Evolutionary conservation across 192 early-diverging fungal genomes (phyloP), one percentile per base, ranked within the genome.

Genomic region (Coemansia biformis): DNA sequence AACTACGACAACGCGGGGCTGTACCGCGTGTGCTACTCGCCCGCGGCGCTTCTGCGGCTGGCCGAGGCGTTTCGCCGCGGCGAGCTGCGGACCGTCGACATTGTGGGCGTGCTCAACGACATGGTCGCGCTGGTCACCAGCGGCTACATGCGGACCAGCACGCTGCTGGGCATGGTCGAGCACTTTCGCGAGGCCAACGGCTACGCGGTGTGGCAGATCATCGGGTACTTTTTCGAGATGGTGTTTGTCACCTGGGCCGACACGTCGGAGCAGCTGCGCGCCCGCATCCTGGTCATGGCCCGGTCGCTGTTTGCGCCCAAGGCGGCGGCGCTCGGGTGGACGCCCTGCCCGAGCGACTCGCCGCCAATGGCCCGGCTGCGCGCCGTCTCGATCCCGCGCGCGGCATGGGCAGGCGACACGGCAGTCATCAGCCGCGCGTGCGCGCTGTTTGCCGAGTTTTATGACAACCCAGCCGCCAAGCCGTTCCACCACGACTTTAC

Each of bases 21-120:
- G 45, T 98, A 86, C 77, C 83, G 96, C 21, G 92, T 94, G 3
- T 79, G 84, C 17, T 89, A 89, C 50, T 75, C 84, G 23, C 50
- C 71, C 19, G 54, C 75, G 5, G 67, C 77, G 10, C 59, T 86
- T 30, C 47, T 28, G 22, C 57, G 70, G 9, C 65, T 89, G 34
- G 83, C 75, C 4, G 55, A 65, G 2, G 80, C 76, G 2, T 73
- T 83, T 23, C 75, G 63, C 24, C 12, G 32, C 8, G 65, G 76
- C 35, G 77, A 75, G n/a, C 59, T 92, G 45, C 51, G 79, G 17
- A 76, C 65, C 8, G 78, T 79, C 30, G 96, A 98, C 66, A 82
- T 85, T 26, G 76, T 92, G 33, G 90, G 89, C 43, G 61, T 96
- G 8, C 46, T 98, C 46, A 78, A 82, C 28, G 96, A 98, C 78